These are phyloP conservation scores for Cystoisospora suis DNA, from an alignment of 169 alveolate genomes.

Conservation along the genomic window DNA sequence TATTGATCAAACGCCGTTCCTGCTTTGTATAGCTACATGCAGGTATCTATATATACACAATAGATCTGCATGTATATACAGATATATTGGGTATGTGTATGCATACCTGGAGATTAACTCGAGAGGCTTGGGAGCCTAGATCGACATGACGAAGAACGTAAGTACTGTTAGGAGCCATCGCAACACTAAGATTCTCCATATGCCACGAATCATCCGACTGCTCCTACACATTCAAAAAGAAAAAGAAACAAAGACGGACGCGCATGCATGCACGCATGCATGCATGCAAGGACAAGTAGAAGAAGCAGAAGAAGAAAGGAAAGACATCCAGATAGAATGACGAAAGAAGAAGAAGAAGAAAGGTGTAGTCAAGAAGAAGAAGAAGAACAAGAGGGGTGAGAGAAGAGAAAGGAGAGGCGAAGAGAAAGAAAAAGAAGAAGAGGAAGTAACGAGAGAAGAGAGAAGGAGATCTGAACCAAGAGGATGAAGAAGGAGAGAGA, in stretches of 20 bases:
- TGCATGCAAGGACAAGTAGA: too few relatives aligned
- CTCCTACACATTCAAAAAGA: conserved; percentile 51
- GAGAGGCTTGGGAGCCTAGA: conserved; percentile 68
- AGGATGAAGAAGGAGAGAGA: too few relatives aligned
- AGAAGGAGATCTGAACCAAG: too few relatives aligned
- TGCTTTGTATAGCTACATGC: not conserved
- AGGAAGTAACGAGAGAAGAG: too few relatives aligned
- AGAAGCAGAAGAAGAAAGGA: too few relatives aligned
- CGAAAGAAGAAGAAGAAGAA: not conserved
- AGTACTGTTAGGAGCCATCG: conserved; percentile 60
- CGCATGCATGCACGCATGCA: too few relatives aligned
- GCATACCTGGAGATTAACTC: conserved; percentile 72
- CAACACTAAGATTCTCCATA: conserved; percentile 71
- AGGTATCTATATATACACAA: not conserved
- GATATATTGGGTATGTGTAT: not conserved
- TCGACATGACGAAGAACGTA: conserved; percentile 65
- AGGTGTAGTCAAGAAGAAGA: too few relatives aligned
- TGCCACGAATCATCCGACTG: conserved; percentile 67
- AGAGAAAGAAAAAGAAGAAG: too few relatives aligned
- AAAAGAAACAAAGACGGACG: not conserved
- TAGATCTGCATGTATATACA: not conserved
- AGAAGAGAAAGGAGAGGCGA: too few relatives aligned
- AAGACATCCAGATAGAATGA: not conserved
- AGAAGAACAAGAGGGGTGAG: too few relatives aligned
- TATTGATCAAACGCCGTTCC: not conserved